Base-by-base conservation (phyloP, 1,284 basidiomycete species). In the Trichosporon ovoides region DNA sequence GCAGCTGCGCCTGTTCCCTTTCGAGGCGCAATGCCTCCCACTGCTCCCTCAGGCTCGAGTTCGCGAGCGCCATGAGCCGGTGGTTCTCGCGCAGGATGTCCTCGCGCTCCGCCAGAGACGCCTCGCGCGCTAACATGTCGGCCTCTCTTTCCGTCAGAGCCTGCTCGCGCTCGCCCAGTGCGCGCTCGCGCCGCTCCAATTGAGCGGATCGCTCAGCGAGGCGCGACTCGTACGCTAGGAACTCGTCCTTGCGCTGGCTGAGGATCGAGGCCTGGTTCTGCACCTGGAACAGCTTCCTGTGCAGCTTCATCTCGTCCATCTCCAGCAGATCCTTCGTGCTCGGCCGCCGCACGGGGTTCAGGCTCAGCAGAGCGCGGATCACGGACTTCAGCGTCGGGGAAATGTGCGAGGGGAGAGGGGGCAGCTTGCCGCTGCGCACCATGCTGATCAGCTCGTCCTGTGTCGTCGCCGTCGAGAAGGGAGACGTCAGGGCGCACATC, bases 401-500 rank as follows among this genome's bases (percentile, higher is more conserved):
- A 33, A 71, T 67, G 33, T 71, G 68, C 1, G 66, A 48, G 1
- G 77, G 75, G 20, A 77, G 53, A n/a, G 70, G 56, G 12, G 77
- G 77, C 16, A 76, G 49, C 58, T 67, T 71, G 53, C 74, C 74
- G 1, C 70, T 73, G 43, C 71, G 72, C 55, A 77, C 77, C 70
- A 76, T 71, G 3, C 63, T 46, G 24, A 77, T 74, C 24, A 78
- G 67, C 52, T 78, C 75, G 13, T 69, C 61, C 40, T 78, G 75
- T 4, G 75, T 77, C 50, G 68, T 66, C n/a, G 76, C 76, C 7
- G 66, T 66, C 1, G 72, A 65, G 57, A 78, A 78, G 0, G 76
- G 76, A 1, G 75, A 77, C 81, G 88, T 87, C 55, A 91, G 81
- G 0, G 94, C 91, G 67, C 94, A 97, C 52, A 98, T 83, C 78